Evolutionary conservation across 176 grass and related monocot genomes (phyloP).

Genomic region (Stipa capillata): DNA sequence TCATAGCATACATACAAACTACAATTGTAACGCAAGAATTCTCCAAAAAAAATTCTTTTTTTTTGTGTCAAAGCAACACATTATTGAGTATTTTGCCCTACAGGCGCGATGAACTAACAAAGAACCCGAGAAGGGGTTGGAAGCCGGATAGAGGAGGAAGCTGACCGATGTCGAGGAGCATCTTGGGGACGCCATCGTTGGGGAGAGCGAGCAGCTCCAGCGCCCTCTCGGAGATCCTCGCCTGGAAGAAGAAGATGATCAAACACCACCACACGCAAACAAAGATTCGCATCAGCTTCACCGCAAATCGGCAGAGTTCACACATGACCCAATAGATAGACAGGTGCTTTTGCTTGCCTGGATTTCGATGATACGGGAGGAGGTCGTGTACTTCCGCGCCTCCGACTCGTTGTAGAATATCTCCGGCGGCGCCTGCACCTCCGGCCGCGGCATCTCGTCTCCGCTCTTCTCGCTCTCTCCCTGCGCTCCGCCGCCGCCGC

Average conservation of each 20-base stretch:
- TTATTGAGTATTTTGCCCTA: no score
- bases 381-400: slow-evolving; percentile 96
- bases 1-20: not conserved
- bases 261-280: no score
- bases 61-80: not conserved
- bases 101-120: no score
- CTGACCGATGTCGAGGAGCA: slow-evolving; percentile 90
- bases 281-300: not conserved
- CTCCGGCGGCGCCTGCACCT: slow-evolving; percentile 90
- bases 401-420: slow-evolving; percentile 94
- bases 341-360: slow-evolving; percentile 49
- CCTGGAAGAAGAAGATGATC: slow-evolving; percentile 18
- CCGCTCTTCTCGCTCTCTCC: not conserved
- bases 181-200: slow-evolving; percentile 63
- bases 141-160: no score
- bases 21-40: not conserved
- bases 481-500: not conserved
- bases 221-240: slow-evolving; percentile 92
- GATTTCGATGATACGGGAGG: slow-evolving; percentile 96
- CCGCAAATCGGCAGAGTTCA: not conserved
- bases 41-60: not conserved
- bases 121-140: no score
- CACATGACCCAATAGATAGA: not conserved
- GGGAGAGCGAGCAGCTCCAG: slow-evolving; percentile 76
- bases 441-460: slow-evolving; percentile 67